A percentile compares a stretch with the other conserved stretches of the same genome.
Conservation (phyloP, 495 filamentous ascomycete species). For the Penicillium arizonense region DNA sequence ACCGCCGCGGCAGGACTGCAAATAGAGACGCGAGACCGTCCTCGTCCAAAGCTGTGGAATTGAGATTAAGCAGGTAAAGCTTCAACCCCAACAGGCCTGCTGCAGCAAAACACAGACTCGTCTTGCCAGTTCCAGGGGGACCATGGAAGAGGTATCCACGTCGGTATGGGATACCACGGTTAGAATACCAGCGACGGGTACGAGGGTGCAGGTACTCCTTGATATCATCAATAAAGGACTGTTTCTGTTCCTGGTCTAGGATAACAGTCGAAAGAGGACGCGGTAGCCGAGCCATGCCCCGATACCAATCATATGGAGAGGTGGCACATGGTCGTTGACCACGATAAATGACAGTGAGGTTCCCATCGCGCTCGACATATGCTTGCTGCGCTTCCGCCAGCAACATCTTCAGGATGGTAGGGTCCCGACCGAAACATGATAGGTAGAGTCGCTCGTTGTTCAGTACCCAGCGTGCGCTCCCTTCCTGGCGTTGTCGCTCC, state of each 20-base stretch:
- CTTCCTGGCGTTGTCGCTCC: conserved; percentile 39
- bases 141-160: conserved; percentile 49
- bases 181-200: conserved; percentile 75
- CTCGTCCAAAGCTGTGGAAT: conserved; percentile 50
- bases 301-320: conserved; percentile 54
- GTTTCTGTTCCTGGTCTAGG: conserved; percentile 72
- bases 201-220: conserved; percentile 81
- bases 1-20: conserved; percentile 47
- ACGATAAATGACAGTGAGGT: conserved; percentile 66
- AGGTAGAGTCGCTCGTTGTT: conserved; percentile 61
- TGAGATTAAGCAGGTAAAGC: conserved; percentile 47
- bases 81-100: conserved; percentile 43
- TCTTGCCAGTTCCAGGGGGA: conserved; percentile 51
- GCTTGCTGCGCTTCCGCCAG: conserved; percentile 60
- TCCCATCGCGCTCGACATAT: conserved; percentile 58
- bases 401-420: conserved; percentile 62
- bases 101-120: conserved; percentile 49
- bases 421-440: conserved; percentile 65
- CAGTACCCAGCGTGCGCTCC: conserved; percentile 25
- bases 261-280: conserved; percentile 83
- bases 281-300: conserved; percentile 66
- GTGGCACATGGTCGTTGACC: conserved; percentile 32
- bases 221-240: conserved; percentile 71
- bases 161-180: conserved; percentile 57
- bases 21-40: conserved; percentile 71